A percentile compares a stretch with the other conserved stretches of the same genome.
Conservation (phyloP, 768 basidiomycete species). For the Panaeolus papilionaceus region DNA sequence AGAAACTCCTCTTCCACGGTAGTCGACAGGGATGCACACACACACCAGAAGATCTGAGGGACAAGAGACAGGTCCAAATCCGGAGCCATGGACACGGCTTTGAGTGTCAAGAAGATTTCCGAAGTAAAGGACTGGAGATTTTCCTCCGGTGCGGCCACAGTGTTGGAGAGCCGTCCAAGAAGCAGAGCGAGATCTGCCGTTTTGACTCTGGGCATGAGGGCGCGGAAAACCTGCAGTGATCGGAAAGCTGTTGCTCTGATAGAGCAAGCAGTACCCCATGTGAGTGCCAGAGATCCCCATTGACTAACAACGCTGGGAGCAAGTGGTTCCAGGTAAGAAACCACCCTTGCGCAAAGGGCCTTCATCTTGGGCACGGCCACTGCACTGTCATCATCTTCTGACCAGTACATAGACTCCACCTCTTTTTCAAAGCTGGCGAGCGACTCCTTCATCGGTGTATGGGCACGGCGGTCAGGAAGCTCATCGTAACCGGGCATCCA, state of each 20-base stretch:
- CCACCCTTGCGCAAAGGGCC: constrained; percentile 66
- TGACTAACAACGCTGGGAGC: constrained; percentile 70
- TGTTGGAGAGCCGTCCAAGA: constrained; percentile 83
- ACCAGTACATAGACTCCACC: constrained; percentile 68
- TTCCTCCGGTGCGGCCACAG: constrained; percentile 76
- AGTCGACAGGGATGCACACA: constrained; percentile 81
- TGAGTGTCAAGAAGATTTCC: constrained; percentile 82
- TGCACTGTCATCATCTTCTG: constrained; percentile 64
- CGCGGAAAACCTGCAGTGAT: constrained; percentile 89
- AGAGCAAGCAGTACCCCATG: constrained; percentile 88
- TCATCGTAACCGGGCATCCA: constrained; percentile 84
- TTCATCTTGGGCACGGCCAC: constrained; percentile 73
- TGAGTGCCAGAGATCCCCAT: constrained; percentile 82
- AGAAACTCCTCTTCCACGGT: constrained; percentile 83
- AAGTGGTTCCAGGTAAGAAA: constrained; percentile 72
- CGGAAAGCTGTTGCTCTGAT: constrained; percentile 87
- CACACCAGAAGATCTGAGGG: constrained; percentile 90
- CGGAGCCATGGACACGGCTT: constrained; percentile 58
- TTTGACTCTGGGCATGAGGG: constrained; percentile 74
- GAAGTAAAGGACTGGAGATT: constrained; percentile 84
- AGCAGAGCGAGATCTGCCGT: constrained; percentile 78
- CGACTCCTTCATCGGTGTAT: constrained; percentile 53
- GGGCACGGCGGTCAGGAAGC: constrained; percentile 63
- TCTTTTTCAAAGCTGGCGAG: constrained; percentile 65
- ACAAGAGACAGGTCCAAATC: constrained; percentile 67